Evolutionary conservation across 169 alveolate genomes (phyloP).

Genomic region (Plasmodium coatneyi): DNA sequence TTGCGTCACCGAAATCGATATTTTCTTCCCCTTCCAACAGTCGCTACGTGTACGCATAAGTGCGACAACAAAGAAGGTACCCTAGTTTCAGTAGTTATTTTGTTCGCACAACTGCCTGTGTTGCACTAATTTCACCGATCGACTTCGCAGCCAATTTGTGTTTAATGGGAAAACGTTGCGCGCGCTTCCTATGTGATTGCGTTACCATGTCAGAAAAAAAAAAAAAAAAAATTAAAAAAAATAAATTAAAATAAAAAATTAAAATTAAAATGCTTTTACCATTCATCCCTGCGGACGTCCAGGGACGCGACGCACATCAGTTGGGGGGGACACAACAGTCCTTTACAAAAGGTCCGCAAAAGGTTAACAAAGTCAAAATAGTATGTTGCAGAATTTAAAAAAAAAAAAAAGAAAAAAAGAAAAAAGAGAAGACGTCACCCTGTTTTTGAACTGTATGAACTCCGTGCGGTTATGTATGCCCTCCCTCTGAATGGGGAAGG

Average conservation of each 20-base stretch:
- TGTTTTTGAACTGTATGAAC: too few species aligned
- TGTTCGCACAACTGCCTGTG: not conserved
- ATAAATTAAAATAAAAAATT: not conserved
- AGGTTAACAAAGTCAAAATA: not conserved
- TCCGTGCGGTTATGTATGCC: too few species aligned
- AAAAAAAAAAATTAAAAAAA: not conserved
- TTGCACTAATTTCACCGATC: not conserved
- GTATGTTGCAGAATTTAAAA: not conserved
- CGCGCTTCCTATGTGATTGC: not conserved
- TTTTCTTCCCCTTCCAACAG: not conserved
- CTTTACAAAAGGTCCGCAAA: too few species aligned
- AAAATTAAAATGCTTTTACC: not conserved
- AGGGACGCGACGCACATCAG: not conserved
- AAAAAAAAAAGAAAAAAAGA: too few species aligned
- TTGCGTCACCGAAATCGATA: not conserved
- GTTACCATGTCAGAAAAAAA: not conserved
- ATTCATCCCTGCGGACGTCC: not conserved
- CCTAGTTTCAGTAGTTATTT: not conserved
- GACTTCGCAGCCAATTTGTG: not conserved
- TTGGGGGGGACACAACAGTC: too few species aligned
- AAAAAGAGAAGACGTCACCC: too few species aligned
- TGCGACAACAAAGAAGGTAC: not conserved
- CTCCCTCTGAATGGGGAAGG: too few species aligned
- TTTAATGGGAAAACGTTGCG: not conserved
- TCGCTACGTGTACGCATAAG: not conserved